Conservation (phyloP, 129 eudicot genomes). For the Centella asiatica region DNA sequence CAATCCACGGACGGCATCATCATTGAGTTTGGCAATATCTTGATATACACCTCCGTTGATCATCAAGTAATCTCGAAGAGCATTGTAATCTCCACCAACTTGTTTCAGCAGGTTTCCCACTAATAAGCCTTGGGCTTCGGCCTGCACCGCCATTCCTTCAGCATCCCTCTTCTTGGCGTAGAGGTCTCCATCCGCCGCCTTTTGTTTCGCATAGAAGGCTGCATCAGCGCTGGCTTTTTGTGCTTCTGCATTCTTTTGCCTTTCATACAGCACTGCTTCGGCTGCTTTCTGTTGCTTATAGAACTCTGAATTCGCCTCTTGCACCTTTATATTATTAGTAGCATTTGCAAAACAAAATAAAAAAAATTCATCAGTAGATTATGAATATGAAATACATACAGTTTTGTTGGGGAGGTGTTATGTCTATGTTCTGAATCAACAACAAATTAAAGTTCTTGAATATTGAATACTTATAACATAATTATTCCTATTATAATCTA, state of each 20-base stretch:
- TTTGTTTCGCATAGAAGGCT: conserved; percentile 14
- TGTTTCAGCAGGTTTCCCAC: conserved; percentile 24
- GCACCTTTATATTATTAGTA: conserved; percentile 15
- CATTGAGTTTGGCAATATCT: conserved; percentile 31
- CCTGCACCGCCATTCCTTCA: conserved; percentile 24
- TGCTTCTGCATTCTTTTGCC: conserved; percentile 22
- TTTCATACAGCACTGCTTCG: conserved; percentile 21
- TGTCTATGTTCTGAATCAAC: too few species aligned
- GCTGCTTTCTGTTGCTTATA: conserved; percentile 27
- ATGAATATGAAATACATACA: not conserved
- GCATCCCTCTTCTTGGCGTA: conserved; percentile 30
- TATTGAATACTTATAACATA: too few species aligned
- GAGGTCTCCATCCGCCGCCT: conserved; percentile 25
- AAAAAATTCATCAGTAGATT: not conserved
- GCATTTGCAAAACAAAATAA: not conserved
- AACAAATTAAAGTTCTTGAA: too few species aligned
- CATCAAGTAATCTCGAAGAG: conserved; percentile 30
- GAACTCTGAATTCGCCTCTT: conserved; percentile 25
- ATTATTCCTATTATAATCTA: too few species aligned
- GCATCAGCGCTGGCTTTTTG: conserved; percentile 29
- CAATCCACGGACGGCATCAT: conserved; percentile 27
- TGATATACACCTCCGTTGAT: conserved; percentile 28
- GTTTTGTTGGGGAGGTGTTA: too few species aligned
- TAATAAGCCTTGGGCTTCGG: conserved; percentile 31
- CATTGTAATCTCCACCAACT: conserved; percentile 20